Evolutionary conservation across 2,329 filamentous ascomycete species (phyloP), one percentile per base, ranked within the genome.

Genomic region (Tolypocladium ovalisporum): DNA sequence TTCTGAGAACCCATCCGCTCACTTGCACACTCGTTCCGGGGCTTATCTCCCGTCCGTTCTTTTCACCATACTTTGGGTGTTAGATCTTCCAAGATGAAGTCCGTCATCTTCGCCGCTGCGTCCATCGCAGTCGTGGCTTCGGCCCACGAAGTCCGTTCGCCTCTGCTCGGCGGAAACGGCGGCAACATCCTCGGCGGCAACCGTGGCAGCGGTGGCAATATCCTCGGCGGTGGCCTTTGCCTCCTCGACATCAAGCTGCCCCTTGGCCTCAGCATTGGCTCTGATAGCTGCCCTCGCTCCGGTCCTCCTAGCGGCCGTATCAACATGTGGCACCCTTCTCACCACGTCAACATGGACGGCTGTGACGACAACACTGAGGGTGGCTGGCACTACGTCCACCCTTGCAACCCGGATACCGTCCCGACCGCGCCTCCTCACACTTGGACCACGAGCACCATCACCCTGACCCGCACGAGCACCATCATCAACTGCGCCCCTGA

Each of bases 371-470:
- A 67, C 52, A 61, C 59, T 36, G 61, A 63, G 22, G 47, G 66
- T 37, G 63, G 62, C 34, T 74, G 72, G 71, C 71, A 75, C 62
- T 74, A 64, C 60, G 69, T 71, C 44, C 68, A 69, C 59, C 66
- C 67, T 44, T 68, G 68, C 39, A 40, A 42, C n/a, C 12, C n/a
- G 9, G 5, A 24, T 17, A 39, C 37, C 7, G 17, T 1, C 40
- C 10, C 3, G n/a, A 10, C 22, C 10, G 57, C 59, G 56, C 55
- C 66, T 55, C 61, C 63, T 44, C 66, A 70, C 62, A 65, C 66
- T 60, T 76, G 72, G 72, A 71, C 69, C 32, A 76, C 72, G 40
- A 74, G 70, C 67, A 77, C 74, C 60, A 63, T 76, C 64, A 75
- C 68, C 55, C 65, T 66, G 55, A 75, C 74, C 24, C 64, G 67